Percentiles rank a stretch among this genome's conserved stretches.
Evolutionary conservation across 148 eudicot species (phyloP).

Genomic region (Fagopyrum tataricum): DNA sequence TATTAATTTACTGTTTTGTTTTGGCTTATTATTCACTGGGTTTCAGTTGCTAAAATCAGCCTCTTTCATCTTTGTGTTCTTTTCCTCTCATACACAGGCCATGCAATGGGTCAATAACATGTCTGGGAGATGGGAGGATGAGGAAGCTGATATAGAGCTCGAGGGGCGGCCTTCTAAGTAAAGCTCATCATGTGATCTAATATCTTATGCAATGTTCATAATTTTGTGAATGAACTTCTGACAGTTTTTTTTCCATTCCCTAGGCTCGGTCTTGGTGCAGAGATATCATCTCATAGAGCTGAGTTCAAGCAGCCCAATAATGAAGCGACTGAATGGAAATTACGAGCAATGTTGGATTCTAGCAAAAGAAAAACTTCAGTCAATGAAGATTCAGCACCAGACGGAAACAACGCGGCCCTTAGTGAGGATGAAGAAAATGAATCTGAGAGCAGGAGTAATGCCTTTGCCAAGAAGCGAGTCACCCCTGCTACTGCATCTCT

Average conservation of each 20-base stretch:
- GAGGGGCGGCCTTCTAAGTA: conserved; percentile 71
- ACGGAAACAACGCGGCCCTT: conserved; percentile 24
- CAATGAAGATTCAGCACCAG: conserved; percentile 26
- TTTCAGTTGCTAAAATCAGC: neutral
- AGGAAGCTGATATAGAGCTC: conserved; percentile 28
- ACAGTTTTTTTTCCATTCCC: conserved; percentile 12
- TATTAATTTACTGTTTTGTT: neutral
- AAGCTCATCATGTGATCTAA: neutral
- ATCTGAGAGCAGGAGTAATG: conserved; percentile 53
- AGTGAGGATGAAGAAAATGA: conserved; percentile 49
- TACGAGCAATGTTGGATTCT: conserved; percentile 41
- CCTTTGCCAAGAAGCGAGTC: conserved; percentile 57
- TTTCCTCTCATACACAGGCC: conserved; percentile 37
- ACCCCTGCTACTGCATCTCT: conserved; percentile 19
- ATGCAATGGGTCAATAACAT: conserved; percentile 69
- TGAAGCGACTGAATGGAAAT: conserved; percentile 48
- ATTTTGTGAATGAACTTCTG: neutral
- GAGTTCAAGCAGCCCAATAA: conserved; percentile 31
- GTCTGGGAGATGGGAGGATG: conserved; percentile 44
- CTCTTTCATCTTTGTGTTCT: neutral
- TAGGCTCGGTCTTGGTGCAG: conserved; percentile 89
- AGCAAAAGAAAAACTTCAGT: conserved; percentile 38
- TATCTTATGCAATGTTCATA: neutral
- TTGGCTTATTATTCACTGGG: neutral
- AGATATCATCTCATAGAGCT: conserved; percentile 36